Base-by-base conservation (phyloP, 441 rosid genomes). In the Adansonia grandidieri region DNA sequence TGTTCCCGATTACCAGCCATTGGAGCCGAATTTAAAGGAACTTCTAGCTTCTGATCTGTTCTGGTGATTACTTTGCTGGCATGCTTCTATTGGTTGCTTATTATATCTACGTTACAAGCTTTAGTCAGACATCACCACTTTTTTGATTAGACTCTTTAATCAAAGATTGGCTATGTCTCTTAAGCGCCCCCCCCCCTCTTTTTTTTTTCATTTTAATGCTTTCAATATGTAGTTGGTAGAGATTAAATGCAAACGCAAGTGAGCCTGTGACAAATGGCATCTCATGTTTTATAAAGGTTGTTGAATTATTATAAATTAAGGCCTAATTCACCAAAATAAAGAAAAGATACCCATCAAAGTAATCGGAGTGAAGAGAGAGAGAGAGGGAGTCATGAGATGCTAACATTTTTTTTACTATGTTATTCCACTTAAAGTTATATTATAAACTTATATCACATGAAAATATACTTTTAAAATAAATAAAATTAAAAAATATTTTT, bases 251-350 rank as follows among this genome's bases (percentile, higher is more conserved):
- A 47, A 48, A 48, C 2, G 50, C 44, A 32, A 53, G 20, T 40
- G n/a, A 15, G 77, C 60, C 22, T 58, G 60, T 22, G 75, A 73
- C 78, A 81, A 73, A 73, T 77, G 80, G 79, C 77, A 63, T 24
- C 40, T 53, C 70, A 58, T 65, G 37, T 77, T 37, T 6, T 14
- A 15, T 32, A 37, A 37, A 64, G 69, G 40, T 37, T 37, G 69
- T 15, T 0, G 47, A 15, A 32, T 64, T 64, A 63, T 1, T 8
- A 42, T 58, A 60, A 20, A 63, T 37, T 15, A 37, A 64, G 11
- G 10, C 5, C 19, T 42, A 42, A 42, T 37, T 64, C 47, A 64
- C 10, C 14, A 22, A 22, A 2, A 28, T 6, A 15, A 64, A 37
- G 47, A 47, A 37, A 14, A 37, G 47, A 64, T 37, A 37, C 5